These are phyloP conservation scores for Cylindricascospora bacillispora DNA, from an alignment of 1,139 yeast genomes.

Conservation along the genomic window DNA sequence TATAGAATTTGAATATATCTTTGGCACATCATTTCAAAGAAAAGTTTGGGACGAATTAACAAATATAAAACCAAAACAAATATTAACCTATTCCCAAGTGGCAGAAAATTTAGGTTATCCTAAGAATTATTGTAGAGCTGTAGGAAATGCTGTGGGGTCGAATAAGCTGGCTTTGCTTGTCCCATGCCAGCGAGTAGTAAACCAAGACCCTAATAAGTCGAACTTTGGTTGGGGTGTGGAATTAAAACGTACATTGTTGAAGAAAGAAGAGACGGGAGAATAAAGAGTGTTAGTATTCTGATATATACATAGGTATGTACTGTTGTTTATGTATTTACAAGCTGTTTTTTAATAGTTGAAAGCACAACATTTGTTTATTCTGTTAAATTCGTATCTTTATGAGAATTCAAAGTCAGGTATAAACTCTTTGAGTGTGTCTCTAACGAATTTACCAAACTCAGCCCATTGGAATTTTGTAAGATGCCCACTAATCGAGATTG, in stretches of 20 bases:
- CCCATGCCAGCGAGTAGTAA: slow-evolving; percentile 21
- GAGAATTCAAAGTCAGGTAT: slow-evolving; percentile 61
- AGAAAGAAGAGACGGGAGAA: slow-evolving; percentile 7
- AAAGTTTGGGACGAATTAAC: slow-evolving; percentile 17
- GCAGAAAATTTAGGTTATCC: slow-evolving; percentile 13
- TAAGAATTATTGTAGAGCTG: slow-evolving; percentile 17
- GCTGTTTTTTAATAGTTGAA: too few species aligned
- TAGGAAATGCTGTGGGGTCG: slow-evolving; percentile 19
- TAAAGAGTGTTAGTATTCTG: too few species aligned
- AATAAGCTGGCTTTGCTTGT: slow-evolving; percentile 17
- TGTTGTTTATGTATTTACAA: too few species aligned
- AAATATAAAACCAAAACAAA: slow-evolving; percentile 11
- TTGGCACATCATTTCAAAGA: slow-evolving; percentile 20
- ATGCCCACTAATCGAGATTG: slow-evolving; percentile 81
- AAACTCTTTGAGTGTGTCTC: slow-evolving; percentile 53
- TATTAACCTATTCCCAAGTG: slow-evolving; percentile 13
- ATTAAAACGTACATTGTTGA: slow-evolving; percentile 12
- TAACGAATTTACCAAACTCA: slow-evolving; percentile 73
- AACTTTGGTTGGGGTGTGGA: slow-evolving; percentile 17
- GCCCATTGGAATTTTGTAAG: slow-evolving; percentile 74
- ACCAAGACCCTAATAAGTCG: slow-evolving; percentile 11
- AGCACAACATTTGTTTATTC: too few species aligned
- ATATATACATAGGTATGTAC: too few species aligned
- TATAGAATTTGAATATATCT: slow-evolving; percentile 14
- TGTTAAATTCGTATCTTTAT: too few species aligned